A percentile compares a stretch with the other conserved stretches of the same genome.
Evolutionary conservation across 108 stramenopile genomes (phyloP).

Genomic region (Nitzschia sp.): DNA sequence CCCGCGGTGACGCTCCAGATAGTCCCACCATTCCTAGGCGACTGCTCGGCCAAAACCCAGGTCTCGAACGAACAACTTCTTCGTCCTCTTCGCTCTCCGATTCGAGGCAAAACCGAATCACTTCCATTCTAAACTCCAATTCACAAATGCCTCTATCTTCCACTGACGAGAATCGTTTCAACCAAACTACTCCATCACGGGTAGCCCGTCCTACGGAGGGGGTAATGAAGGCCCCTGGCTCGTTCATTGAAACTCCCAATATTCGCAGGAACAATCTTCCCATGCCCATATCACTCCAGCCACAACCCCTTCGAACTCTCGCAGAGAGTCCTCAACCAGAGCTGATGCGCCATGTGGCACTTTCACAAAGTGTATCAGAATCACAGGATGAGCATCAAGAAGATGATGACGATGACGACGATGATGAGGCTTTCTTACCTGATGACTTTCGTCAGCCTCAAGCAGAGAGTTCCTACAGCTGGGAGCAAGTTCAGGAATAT

Average conservation of each 20-base stretch:
- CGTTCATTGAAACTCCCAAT: background rate
- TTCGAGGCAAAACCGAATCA: background rate
- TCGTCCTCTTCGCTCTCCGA: background rate
- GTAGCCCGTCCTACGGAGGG: no score
- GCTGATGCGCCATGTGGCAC: background rate
- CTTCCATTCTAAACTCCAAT: conserved; percentile 1
- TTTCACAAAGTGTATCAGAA: conserved; percentile 6
- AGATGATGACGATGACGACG: conserved; percentile 33
- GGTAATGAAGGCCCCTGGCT: background rate
- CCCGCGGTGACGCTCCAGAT: no score
- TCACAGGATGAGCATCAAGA: background rate
- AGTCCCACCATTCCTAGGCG: background rate
- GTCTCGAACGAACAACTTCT: background rate
- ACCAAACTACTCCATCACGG: background rate
- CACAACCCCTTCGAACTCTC: conserved; percentile 22
- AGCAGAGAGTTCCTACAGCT: conserved; percentile 3
- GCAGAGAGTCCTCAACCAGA: conserved; percentile 10
- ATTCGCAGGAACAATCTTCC: conserved; percentile 5
- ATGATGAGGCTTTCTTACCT: conserved; percentile 20
- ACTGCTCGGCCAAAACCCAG: background rate
- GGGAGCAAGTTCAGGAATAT: conserved; percentile 22
- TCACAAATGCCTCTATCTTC: background rate
- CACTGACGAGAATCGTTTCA: background rate
- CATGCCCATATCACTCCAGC: conserved; percentile 3
- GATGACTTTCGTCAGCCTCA: background rate